A percentile compares a stretch with the other conserved stretches of the same genome.
Evolutionary conservation across 306 rosid genomes (phyloP).

Genomic region (Morella rubra): DNA sequence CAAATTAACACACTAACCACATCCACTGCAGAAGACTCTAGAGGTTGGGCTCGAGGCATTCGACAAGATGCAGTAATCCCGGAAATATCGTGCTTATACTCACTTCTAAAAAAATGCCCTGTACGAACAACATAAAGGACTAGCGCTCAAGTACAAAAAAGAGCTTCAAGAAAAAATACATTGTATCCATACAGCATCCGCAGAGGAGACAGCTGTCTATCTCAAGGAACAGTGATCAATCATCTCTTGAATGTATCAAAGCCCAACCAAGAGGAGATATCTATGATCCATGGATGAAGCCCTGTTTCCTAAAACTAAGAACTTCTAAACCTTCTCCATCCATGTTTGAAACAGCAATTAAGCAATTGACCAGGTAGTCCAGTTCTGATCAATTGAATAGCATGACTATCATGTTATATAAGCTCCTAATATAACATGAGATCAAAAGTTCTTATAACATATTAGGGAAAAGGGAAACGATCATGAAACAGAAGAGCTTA

Average conservation of each 20-base stretch:
- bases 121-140: conserved; percentile 25
- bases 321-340: conserved; percentile 31
- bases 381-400: conserved; percentile 13
- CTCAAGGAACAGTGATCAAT: conserved; percentile 32
- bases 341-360: conserved; percentile 20
- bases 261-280: conserved; percentile 34
- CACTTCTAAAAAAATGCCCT: conserved; percentile 43
- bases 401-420: not conserved
- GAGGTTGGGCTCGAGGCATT: conserved; percentile 31
- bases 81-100: conserved; percentile 44
- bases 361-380: conserved; percentile 25
- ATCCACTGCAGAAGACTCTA: conserved; percentile 46
- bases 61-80: conserved; percentile 42
- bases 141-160: conserved; percentile 24
- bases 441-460: conserved; percentile 7
- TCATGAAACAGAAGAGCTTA: conserved; percentile 12
- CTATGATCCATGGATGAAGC: conserved; percentile 30
- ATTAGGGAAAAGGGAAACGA: conserved; percentile 13
- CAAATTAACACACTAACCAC: conserved; percentile 35
- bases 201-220: conserved; percentile 34
- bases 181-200: conserved; percentile 32
- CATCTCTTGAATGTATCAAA: conserved; percentile 31
- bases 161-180: conserved; percentile 15
- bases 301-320: conserved; percentile 25
- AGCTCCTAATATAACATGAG: not conserved